Percentiles rank a stretch among this genome's conserved stretches.
Conservation (phyloP, 768 basidiomycete genomes). For the Leccinum ochraceum region DNA sequence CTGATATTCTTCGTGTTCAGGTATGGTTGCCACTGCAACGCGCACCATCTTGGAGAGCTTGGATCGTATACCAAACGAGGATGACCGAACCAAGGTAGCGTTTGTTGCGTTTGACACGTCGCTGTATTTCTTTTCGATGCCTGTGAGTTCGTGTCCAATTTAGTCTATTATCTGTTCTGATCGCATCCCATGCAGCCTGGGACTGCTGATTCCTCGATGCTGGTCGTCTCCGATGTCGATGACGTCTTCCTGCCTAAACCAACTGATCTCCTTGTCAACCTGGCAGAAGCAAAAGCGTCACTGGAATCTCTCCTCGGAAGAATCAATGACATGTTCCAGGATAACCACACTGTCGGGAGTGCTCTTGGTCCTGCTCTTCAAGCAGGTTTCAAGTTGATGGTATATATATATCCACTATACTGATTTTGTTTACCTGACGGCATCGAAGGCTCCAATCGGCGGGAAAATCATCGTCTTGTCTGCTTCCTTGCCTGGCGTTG, state of each 20-base stretch:
- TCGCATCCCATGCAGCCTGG: slow-evolving; percentile 48
- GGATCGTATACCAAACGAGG: slow-evolving; percentile 94
- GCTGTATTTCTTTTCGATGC: slow-evolving; percentile 95
- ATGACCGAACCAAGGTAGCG: slow-evolving; percentile 88
- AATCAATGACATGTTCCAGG: slow-evolving; percentile 96
- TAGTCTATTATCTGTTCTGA: slow-evolving; percentile 4
- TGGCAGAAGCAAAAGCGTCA: slow-evolving; percentile 78
- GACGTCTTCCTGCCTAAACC: slow-evolving; percentile 99
- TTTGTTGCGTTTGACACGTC: slow-evolving; percentile 91
- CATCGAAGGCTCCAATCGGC: slow-evolving; percentile 77
- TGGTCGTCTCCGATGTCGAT: slow-evolving; percentile 95
- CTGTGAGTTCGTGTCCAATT: slow-evolving; percentile 39
- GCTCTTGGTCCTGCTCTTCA: slow-evolving; percentile 94
- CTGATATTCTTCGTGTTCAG: slow-evolving; percentile 37
- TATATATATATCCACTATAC: slow-evolving; percentile 33
- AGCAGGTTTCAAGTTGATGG: slow-evolving; percentile 95
- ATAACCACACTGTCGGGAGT: slow-evolving; percentile 90
- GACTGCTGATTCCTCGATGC: slow-evolving; percentile 82
- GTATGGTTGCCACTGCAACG: slow-evolving; percentile 98
- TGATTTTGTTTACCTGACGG: slow-evolving; percentile 1
- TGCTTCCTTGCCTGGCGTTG: slow-evolving; percentile 82
- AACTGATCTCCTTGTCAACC: slow-evolving; percentile 92
- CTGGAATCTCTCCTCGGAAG: slow-evolving; percentile 81
- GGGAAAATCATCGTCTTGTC: slow-evolving; percentile 92
- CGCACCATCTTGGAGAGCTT: slow-evolving; percentile 94